phyloP scores from a whole-genome alignment of 2,329 filamentous ascomycete genomes.

The Penicillium nordicum region DNA sequence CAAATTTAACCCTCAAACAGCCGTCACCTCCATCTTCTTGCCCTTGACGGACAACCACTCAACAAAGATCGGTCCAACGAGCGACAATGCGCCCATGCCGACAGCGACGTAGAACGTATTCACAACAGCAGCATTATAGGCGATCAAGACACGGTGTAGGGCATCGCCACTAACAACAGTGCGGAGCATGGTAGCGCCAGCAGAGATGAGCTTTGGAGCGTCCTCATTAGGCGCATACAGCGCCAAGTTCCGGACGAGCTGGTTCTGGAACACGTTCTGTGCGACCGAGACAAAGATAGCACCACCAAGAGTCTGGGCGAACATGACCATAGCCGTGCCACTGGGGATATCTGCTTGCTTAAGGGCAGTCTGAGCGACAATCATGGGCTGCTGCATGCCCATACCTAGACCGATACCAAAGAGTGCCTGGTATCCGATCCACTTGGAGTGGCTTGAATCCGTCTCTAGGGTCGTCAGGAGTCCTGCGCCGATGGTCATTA shows the following conservation, averaged over 20 bases:
- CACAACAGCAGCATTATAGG: conserved; percentile 39
- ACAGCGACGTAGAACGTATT: conserved; percentile 40
- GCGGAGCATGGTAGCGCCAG: conserved; percentile 40
- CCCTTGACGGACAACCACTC: conserved; percentile 44
- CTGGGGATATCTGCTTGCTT: conserved; percentile 32
- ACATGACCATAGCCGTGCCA: conserved; percentile 36
- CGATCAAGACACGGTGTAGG: conserved; percentile 30
- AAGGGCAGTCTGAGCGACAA: conserved; percentile 36
- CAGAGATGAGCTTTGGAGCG: conserved; percentile 27
- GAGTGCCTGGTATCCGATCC: conserved; percentile 42
- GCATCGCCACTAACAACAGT: conserved; percentile 24
- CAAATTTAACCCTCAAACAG: conserved; percentile 4
- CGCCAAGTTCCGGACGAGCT: conserved; percentile 28
- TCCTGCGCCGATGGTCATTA: conserved; percentile 36
- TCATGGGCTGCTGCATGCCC: conserved; percentile 36
- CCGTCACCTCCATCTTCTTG: conserved; percentile 27
- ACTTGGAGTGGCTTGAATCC: conserved; percentile 30
- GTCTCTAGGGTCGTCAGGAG: conserved; percentile 36
- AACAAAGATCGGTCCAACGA: conserved; percentile 35
- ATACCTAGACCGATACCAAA: conserved; percentile 37
- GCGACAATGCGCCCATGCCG: conserved; percentile 35
- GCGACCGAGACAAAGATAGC: conserved; percentile 38
- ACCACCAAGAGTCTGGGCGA: conserved; percentile 38
- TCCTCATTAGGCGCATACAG: conserved; percentile 26
- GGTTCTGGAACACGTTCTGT: conserved; percentile 41